phyloP scores from a whole-genome alignment of 305 asterid genomes.

The Solanum hybrid region DNA sequence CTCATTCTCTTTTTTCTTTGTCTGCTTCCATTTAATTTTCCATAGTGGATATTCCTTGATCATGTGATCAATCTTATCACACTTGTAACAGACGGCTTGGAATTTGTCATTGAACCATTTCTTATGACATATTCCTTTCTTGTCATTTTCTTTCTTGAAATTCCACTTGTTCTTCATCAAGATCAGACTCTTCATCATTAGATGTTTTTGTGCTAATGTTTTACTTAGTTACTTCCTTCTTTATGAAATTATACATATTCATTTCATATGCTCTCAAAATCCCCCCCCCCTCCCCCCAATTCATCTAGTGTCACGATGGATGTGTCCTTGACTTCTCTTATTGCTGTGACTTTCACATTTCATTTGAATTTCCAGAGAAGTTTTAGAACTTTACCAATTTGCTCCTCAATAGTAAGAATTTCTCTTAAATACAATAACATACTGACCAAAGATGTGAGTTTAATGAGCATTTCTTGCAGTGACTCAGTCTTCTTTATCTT shows the following conservation, averaged over 20 bases:
- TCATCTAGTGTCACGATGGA: no score
- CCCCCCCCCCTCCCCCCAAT: no score
- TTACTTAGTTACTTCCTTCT: neutral
- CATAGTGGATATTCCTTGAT: neutral
- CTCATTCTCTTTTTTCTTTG: neutral
- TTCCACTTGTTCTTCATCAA: neutral
- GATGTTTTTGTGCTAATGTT: neutral
- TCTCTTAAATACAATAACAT: neutral
- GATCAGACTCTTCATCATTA: neutral
- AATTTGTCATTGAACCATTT: neutral
- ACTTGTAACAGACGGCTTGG: neutral
- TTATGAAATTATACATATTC: neutral
- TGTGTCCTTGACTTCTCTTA: no score
- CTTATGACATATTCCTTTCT: neutral
- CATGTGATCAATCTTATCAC: neutral
- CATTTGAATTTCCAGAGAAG: neutral
- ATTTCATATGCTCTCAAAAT: no score
- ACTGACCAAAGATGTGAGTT: neutral
- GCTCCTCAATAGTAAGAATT: neutral
- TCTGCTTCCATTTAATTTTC: neutral
- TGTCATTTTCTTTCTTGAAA: neutral
- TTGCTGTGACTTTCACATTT: no score
- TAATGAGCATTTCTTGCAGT: no score
- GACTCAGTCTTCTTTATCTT: no score
- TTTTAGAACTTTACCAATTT: neutral